Evolutionary conservation across 495 filamentous ascomycete genomes (phyloP).

Genomic region (Hypoxylon subgilvum): DNA sequence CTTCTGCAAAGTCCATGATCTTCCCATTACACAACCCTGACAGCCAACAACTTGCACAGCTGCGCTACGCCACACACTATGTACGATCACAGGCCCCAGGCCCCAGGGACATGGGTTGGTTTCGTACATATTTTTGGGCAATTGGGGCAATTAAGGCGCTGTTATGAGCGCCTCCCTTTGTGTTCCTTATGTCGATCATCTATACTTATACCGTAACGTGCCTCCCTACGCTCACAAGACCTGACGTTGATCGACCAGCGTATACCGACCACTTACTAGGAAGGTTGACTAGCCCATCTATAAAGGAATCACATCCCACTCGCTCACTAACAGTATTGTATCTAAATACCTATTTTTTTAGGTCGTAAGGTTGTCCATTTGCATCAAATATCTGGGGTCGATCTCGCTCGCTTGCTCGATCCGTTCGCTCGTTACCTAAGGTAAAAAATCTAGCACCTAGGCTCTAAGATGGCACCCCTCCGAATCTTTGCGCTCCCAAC

Average conservation of each 20-base stretch:
- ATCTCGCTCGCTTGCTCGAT: constrained; percentile 6
- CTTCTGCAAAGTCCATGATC: constrained; percentile 20
- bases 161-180: constrained; percentile 5
- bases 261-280: constrained; percentile 28
- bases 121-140: constrained; percentile 37
- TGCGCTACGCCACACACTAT: too few species aligned
- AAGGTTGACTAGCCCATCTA: constrained; percentile 22
- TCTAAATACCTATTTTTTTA: not conserved
- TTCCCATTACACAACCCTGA: too few species aligned
- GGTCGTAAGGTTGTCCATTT: constrained; percentile 10
- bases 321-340: constrained; percentile 1
- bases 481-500: constrained; percentile 43
- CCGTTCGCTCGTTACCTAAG: constrained; percentile 26
- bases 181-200: constrained; percentile 28
- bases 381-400: too few species aligned
- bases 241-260: constrained; percentile 18
- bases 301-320: constrained; percentile 18
- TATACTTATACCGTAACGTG: constrained; percentile 27
- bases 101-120: constrained; percentile 30
- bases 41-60: too few species aligned
- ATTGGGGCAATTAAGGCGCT: too few species aligned
- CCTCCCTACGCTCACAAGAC: not conserved
- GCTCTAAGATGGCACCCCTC: constrained; percentile 38
- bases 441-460: constrained; percentile 5
- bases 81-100: constrained; percentile 1